phyloP scores from a whole-genome alignment of 2,329 filamentous ascomycete genomes.

The Knoxdaviesia proteae region DNA sequence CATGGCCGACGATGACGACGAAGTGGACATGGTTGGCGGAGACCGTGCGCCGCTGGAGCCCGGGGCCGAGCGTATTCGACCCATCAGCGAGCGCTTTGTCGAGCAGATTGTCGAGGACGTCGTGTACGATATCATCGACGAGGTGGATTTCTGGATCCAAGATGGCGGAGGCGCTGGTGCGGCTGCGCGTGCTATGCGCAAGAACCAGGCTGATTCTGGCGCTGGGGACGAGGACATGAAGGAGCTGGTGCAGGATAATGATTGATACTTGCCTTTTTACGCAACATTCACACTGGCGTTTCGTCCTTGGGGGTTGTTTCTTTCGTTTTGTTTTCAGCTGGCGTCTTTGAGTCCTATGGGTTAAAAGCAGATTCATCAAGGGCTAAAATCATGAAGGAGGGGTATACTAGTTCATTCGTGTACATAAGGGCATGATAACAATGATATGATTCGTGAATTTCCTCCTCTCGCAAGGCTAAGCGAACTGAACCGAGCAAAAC shows the following conservation, averaged over 20 bases:
- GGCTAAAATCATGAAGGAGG: too few species aligned
- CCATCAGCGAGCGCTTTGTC: constrained; percentile 60
- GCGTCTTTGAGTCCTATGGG: too few species aligned
- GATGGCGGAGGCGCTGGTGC: constrained; percentile 35
- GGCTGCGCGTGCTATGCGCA: constrained; percentile 21
- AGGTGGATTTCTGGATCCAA: constrained; percentile 74
- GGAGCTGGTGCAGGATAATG: constrained; percentile 44
- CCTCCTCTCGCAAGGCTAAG: too few species aligned
- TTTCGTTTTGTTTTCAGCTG: too few species aligned
- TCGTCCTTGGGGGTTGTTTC: too few species aligned
- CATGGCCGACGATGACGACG: constrained; percentile 18
- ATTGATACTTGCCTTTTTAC: constrained; percentile 1
- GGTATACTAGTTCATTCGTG: too few species aligned
- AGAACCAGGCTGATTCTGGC: constrained; percentile 22
- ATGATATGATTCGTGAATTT: too few species aligned
- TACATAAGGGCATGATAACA: too few species aligned
- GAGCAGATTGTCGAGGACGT: constrained; percentile 93
- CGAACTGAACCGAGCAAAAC: too few species aligned
- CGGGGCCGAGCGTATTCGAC: constrained; percentile 13
- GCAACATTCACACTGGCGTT: too few species aligned
- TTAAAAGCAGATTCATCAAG: too few species aligned
- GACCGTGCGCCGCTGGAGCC: not conserved
- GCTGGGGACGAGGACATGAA: constrained; percentile 36
- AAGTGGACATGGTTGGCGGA: constrained; percentile 3
- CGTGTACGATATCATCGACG: constrained; percentile 81